Conservation (phyloP, 2,329 filamentous ascomycete species). For the Cladophialophora psammophila region DNA sequence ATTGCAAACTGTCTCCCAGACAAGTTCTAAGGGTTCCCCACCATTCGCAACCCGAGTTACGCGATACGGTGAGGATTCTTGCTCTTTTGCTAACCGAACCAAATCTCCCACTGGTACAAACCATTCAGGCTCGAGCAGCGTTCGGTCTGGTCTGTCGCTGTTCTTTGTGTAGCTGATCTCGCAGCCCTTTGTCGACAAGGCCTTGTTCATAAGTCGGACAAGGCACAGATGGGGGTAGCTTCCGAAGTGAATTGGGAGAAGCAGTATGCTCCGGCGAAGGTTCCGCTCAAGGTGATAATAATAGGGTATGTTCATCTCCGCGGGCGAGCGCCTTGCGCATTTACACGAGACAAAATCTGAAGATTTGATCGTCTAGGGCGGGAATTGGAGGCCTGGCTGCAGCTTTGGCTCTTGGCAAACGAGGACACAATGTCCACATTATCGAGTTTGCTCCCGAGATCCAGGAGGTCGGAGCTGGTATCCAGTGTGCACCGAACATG, state of each 20-base stretch:
- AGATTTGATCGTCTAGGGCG: constrained; percentile 19
- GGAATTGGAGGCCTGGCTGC: constrained; percentile 46
- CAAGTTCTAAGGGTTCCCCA: background rate
- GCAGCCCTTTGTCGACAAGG: background rate
- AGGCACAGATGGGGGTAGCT: constrained; percentile 13
- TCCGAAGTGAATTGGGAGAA: constrained; percentile 28
- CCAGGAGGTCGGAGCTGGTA: constrained; percentile 57
- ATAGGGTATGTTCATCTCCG: constrained; percentile 29
- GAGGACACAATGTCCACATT: constrained; percentile 46
- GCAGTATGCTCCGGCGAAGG: constrained; percentile 26
- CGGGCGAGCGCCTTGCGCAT: background rate
- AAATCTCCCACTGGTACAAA: background rate
- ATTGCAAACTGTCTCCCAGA: background rate
- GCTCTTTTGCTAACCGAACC: background rate
- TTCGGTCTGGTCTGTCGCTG: background rate
- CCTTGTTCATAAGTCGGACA: background rate
- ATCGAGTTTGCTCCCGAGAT: constrained; percentile 76
- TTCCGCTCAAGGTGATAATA: constrained; percentile 30
- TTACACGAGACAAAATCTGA: constrained; percentile 36
- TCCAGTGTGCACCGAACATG: constrained; percentile 42
- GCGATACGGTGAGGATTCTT: background rate
- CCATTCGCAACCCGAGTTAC: background rate
- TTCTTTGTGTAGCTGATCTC: background rate
- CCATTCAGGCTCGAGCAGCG: background rate
- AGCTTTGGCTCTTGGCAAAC: constrained; percentile 44